Evolutionary conservation across 768 basidiomycete species (phyloP), one percentile per base, ranked within the genome.

Genomic region (Pleurotus salmoneostramineus): DNA sequence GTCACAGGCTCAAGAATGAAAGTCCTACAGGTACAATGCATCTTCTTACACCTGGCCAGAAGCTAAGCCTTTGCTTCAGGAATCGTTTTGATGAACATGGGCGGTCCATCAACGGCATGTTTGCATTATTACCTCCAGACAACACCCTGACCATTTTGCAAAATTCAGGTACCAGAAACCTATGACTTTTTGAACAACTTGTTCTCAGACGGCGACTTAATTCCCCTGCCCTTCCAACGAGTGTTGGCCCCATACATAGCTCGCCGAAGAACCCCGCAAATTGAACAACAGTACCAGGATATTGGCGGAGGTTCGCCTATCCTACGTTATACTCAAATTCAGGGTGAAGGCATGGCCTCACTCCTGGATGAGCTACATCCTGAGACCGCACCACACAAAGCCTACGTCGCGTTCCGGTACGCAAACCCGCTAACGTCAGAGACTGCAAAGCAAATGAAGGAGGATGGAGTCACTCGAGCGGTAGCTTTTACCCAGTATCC

Each of bases 231-330:
- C 0, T 91, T 95, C 68, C 97, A 98, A 77, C 83, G 83, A 8
- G 68, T 90, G 57, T 77, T 95, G 50, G 97, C 96, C 4, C 95
- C 97, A 1, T 66, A 81, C 62, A 98, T 99, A 65, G 97, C 97
- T 52, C 82, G 80, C 61, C 83, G 95, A 35, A 85, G 97, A 10
- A 92, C 95, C 0, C 95, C 96, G 11, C 78, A 88, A 65, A 98
- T 98, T 64, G 96, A 98, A 71, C 74, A 92, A 68, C 97, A 99
- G 71, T 99, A 99, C 74, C 76, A 80, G 6, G 93, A 83, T 48
- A 99, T 99, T 66, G 97, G 97, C 14, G 97, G 96, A 27, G 97
- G 97, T 27, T 97, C 94, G 3, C 97, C 97, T 8, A 99, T 99
- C 69, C 81, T 96, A 56, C 82, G 80, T 50, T 98, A 95, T 76